Conservation (phyloP, 2,329 filamentous ascomycete species). For the Alternaria consortialis region DNA sequence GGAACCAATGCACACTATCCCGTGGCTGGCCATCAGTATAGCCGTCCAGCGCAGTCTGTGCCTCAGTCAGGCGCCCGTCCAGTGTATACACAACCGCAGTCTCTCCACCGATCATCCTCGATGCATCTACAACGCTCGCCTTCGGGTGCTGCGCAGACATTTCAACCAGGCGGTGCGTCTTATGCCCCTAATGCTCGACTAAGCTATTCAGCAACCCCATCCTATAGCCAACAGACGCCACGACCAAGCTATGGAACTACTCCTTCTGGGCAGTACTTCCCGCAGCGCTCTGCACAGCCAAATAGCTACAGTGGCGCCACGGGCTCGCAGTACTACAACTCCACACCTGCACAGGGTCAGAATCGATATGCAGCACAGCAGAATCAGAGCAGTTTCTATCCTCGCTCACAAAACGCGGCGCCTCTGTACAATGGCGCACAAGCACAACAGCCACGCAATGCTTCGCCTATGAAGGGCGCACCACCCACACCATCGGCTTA, state of each 20-base stretch:
- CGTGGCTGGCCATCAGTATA: slow-evolving; percentile 40
- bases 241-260: slow-evolving; percentile 38
- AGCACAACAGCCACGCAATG: slow-evolving; percentile 44
- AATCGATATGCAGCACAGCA: slow-evolving; percentile 44
- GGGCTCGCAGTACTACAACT: slow-evolving; percentile 46
- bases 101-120: slow-evolving; percentile 47
- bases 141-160: slow-evolving; percentile 40
- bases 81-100: slow-evolving; percentile 48
- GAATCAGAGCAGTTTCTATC: slow-evolving; percentile 45
- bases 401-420: slow-evolving; percentile 45
- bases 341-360: slow-evolving; percentile 43
- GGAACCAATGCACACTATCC: slow-evolving; percentile 44
- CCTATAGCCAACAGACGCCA: slow-evolving; percentile 45
- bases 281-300: slow-evolving; percentile 42
- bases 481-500: slow-evolving; percentile 36
- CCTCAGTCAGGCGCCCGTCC: slow-evolving; percentile 40
- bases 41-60: slow-evolving; percentile 38
- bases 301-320: slow-evolving; percentile 39
- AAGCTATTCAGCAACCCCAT: slow-evolving; percentile 39
- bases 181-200: slow-evolving; percentile 41
- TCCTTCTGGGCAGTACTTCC: slow-evolving; percentile 40
- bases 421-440: slow-evolving; percentile 43
- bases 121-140: slow-evolving; percentile 48
- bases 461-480: slow-evolving; percentile 48
- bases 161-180: slow-evolving; percentile 38